Percentiles rank a stretch among this genome's conserved stretches.
Conservation (phyloP, 2,329 filamentous ascomycete genomes). For the Penicillium janthinellum region DNA sequence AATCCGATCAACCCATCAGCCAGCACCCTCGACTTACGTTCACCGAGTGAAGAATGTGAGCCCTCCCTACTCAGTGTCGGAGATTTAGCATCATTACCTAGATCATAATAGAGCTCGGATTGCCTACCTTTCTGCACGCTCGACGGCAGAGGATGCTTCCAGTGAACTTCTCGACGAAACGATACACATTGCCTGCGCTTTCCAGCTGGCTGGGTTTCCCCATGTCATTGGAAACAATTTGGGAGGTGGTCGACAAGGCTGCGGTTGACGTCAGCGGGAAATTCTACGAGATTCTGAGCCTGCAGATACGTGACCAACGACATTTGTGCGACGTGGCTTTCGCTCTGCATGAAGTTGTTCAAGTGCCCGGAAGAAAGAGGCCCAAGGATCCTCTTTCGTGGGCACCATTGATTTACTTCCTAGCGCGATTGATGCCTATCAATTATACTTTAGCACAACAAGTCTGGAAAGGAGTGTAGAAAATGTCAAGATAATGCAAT, state of each 20-base stretch:
- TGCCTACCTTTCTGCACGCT: background rate
- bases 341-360: background rate
- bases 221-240: conserved; percentile 49
- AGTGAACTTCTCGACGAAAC: conserved; percentile 37
- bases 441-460: background rate
- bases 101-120: background rate
- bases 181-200: conserved; percentile 43
- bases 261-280: conserved; percentile 13
- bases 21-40: background rate
- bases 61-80: background rate
- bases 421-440: background rate
- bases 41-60: background rate
- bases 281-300: conserved; percentile 5
- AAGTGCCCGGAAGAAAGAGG: background rate
- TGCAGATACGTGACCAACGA: background rate
- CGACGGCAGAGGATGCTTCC: background rate
- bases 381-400: background rate
- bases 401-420: background rate
- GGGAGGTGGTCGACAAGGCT: conserved; percentile 39
- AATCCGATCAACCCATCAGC: background rate
- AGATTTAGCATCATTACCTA: background rate
- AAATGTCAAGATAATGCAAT: background rate
- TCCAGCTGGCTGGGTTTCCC: conserved; percentile 44
- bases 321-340: background rate
- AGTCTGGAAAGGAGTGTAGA: background rate